These are phyloP conservation scores for Xylaria acuta DNA, from an alignment of 495 filamentous ascomycete genomes.

Conservation along the genomic window DNA sequence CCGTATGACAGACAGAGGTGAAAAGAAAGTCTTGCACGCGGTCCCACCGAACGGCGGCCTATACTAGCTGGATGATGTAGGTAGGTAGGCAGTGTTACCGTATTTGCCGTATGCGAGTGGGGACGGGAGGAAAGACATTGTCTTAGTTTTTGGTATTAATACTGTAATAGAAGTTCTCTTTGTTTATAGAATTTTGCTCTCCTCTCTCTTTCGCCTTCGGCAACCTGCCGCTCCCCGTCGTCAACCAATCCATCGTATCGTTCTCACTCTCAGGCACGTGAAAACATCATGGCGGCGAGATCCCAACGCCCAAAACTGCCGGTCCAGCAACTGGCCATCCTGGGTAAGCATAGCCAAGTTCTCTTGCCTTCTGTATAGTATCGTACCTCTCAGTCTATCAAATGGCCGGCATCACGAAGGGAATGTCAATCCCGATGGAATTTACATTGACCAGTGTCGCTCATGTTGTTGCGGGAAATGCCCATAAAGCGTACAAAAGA, in stretches of 20 bases:
- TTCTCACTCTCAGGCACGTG: background rate
- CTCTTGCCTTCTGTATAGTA: background rate
- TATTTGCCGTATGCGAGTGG: background rate
- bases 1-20: background rate
- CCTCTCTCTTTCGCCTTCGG: background rate
- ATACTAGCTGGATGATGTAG: background rate
- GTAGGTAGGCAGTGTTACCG: background rate
- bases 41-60: background rate
- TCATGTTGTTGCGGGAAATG: background rate
- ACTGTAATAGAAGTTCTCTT: background rate
- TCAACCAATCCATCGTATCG: background rate
- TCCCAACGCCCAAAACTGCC: constrained; percentile 48
- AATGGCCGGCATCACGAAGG: background rate
- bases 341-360: constrained; percentile 59
- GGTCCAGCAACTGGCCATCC: constrained; percentile 60
- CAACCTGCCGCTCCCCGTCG: constrained; percentile 2
- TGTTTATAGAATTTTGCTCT: background rate
- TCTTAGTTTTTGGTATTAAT: background rate
- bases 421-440: background rate
- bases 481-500: background rate
- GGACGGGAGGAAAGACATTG: background rate
- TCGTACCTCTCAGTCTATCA: background rate
- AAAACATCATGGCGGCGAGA: constrained; percentile 42
- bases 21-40: background rate
- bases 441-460: background rate